These are phyloP conservation scores for Arthrobotrys entomopaga DNA, from an alignment of 2,329 filamentous ascomycete species.

Conservation along the genomic window DNA sequence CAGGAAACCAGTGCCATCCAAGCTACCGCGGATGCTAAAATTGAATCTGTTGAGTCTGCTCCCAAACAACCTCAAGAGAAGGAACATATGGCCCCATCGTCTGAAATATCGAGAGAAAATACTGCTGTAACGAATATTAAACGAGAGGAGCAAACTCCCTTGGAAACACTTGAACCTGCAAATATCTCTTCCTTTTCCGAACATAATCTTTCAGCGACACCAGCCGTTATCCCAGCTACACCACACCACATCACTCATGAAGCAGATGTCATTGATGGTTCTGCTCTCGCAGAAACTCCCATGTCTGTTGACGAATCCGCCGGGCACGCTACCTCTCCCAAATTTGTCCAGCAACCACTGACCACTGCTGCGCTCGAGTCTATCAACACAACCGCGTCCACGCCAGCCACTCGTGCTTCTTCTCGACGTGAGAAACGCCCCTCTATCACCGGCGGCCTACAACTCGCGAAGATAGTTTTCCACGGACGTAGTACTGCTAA, in stretches of 20 bases:
- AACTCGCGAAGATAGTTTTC: constrained; percentile 54
- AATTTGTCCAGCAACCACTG: constrained; percentile 40
- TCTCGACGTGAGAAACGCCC: constrained; percentile 52
- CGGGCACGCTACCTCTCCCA: constrained; percentile 25
- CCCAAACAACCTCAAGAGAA: not conserved
- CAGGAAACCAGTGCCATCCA: not conserved
- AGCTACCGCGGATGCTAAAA: not conserved
- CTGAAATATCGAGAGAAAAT: constrained; percentile 5
- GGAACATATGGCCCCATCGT: not conserved
- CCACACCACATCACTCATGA: constrained; percentile 30
- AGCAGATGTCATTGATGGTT: constrained; percentile 32
- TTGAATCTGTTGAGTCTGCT: constrained; percentile 4
- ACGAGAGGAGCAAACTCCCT: constrained; percentile 30
- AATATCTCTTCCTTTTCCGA: not conserved
- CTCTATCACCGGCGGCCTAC: constrained; percentile 37
- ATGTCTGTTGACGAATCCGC: constrained; percentile 39
- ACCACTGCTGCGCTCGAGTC: constrained; percentile 49
- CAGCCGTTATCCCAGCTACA: constrained; percentile 28
- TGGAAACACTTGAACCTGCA: constrained; percentile 12
- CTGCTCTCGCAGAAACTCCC: constrained; percentile 48
- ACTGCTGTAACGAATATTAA: constrained; percentile 18
- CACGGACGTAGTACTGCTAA: constrained; percentile 55
- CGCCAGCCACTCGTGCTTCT: constrained; percentile 48
- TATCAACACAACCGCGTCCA: constrained; percentile 46
- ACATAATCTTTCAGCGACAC: constrained; percentile 3